Percentiles rank a stretch among this genome's conserved stretches.
phyloP scores from a whole-genome alignment of 768 basidiomycete species.

The Kondoa subrosea region DNA sequence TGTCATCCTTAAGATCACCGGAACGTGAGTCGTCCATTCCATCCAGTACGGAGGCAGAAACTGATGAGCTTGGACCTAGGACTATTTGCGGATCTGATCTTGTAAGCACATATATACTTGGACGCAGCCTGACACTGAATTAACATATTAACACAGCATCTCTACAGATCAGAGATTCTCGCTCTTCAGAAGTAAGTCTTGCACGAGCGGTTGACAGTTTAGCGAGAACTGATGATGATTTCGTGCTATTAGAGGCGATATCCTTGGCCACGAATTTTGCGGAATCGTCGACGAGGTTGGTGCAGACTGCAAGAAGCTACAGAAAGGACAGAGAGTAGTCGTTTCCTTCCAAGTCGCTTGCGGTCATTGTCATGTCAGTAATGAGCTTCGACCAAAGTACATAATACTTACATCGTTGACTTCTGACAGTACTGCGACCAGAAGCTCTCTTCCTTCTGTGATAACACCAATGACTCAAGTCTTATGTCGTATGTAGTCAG shows the following conservation, averaged over 20 bases:
- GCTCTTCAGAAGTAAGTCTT: conserved; percentile 57
- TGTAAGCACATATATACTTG: neutral
- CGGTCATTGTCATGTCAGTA: conserved; percentile 20
- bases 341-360: conserved; percentile 43
- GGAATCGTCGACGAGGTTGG: conserved; percentile 35
- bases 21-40: conserved; percentile 55
- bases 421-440: conserved; percentile 47
- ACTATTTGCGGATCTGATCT: neutral
- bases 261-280: conserved; percentile 1
- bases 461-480: conserved; percentile 51
- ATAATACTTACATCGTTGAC: too few species aligned
- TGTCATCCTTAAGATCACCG: conserved; percentile 57
- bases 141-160: conserved; percentile 33
- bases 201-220: too few species aligned
- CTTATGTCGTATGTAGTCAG: too few species aligned
- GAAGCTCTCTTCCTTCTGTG: conserved; percentile 56
- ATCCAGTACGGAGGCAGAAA: conserved; percentile 20
- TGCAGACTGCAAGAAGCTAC: conserved; percentile 45
- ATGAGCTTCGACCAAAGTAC: too few species aligned
- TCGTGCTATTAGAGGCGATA: neutral
- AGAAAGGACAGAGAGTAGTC: conserved; percentile 55
- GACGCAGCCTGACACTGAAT: neutral
- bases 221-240: too few species aligned
- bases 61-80: neutral
- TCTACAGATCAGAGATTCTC: conserved; percentile 54